Evolutionary conservation across 2,329 filamentous ascomycete species (phyloP), one percentile per base, ranked within the genome.

Genomic region (Paracoccidioides lutzii): DNA sequence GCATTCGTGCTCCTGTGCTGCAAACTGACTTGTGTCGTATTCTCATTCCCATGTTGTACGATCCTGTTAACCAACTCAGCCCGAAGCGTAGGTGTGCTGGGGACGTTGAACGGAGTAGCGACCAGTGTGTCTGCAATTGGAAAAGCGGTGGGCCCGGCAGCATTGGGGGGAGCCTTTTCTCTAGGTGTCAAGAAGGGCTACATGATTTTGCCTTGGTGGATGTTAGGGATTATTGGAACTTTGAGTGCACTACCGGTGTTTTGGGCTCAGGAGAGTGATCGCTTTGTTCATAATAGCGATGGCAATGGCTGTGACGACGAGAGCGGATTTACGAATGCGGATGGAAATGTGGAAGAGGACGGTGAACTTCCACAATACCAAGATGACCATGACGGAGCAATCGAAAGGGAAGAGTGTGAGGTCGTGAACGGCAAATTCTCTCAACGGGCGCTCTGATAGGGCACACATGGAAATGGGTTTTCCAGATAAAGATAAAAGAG

Each of bases 51-150:
- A 0, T 93, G 88, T 64, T 85, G 81, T 32, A 95, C 88, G 5
- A 96, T 97, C 62, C 76, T 97, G 50, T 79, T 97, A 41, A 96
- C 90, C 33, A 96, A 96, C 71, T 88, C 85, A 8, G 89, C 89
- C 4, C 72, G 78, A 0, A 90, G 85, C 55, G 74, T 95, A 14
- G 76, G 79, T 45, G 81, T 95, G 8, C 78, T 97, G 4, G 90
- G 90, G 1, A 96, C 90, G 0, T 73, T 97, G 55, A 97, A 97
- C 65, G 93, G 91, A 2, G 83, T 95, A 59, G 90, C 89, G 0
- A 95, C 90, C 0, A 87, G 85, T 55, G 82, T 90, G 38, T 85
- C 84, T 60, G 90, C 88, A 0, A 70, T 96, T 4, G 91, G 90
- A 1, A 77, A 90, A 51, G 90, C 89, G 0, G 65, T 79, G 0